Evolutionary conservation across 2,329 filamentous ascomycete genomes (phyloP).

Genomic region (Fusarium goolgardi): DNA sequence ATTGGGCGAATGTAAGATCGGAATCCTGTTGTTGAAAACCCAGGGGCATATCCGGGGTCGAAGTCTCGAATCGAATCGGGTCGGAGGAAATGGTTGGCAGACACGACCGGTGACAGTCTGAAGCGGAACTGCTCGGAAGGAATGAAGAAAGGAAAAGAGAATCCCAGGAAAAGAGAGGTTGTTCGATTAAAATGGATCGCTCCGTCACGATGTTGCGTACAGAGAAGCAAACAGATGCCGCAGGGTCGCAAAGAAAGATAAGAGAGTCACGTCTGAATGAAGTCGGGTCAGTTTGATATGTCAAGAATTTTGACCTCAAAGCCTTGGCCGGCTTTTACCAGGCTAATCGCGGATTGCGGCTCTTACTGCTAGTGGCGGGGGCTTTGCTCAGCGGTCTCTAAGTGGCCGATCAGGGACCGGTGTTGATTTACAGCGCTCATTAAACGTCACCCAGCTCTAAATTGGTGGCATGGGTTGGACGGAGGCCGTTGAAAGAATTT

Average conservation of each 20-base stretch:
- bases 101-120: conserved; percentile 28
- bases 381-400: conserved; percentile 24
- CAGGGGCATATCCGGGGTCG: conserved; percentile 43
- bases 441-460: conserved; percentile 7
- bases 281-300: conserved; percentile 38
- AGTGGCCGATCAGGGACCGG: conserved; percentile 26
- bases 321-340: conserved; percentile 14
- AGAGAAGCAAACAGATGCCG: conserved; percentile 25
- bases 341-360: conserved; percentile 37
- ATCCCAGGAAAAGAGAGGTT: conserved; percentile 26
- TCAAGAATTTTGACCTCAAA: conserved; percentile 38
- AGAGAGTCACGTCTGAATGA: conserved; percentile 21
- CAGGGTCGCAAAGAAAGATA: conserved; percentile 34
- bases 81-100: conserved; percentile 12
- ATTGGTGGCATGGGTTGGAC: background rate
- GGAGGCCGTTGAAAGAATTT: conserved; percentile 28
- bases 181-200: conserved; percentile 13
- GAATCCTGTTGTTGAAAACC: conserved; percentile 44
- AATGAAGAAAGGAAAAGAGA: conserved; percentile 17
- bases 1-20: conserved; percentile 40
- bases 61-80: conserved; percentile 8
- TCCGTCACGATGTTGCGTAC: conserved; percentile 14
- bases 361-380: conserved; percentile 19
- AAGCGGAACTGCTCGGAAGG: conserved; percentile 25
- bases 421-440: conserved; percentile 11